Percentiles rank a stretch among this genome's conserved stretches.
phyloP scores from a whole-genome alignment of 139 green algal genomes.

The Coelastrella sp. region DNA sequence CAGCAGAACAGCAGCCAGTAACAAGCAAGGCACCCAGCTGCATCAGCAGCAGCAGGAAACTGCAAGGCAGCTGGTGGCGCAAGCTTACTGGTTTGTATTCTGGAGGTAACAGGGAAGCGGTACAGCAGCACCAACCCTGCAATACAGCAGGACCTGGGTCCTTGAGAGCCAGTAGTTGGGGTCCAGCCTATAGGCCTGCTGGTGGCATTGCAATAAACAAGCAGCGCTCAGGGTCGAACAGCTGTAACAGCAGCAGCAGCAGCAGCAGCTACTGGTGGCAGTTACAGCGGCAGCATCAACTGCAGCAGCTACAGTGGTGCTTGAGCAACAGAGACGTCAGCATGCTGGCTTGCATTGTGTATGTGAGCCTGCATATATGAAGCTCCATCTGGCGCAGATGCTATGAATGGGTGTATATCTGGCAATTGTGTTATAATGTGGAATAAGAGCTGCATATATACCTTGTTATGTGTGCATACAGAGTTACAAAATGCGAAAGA shows the following conservation, averaged over 20 bases:
- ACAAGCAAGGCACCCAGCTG: not conserved
- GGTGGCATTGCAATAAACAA: not conserved
- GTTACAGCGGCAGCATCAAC: not conserved
- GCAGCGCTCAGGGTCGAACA: too few relatives aligned
- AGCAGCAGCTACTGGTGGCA: constrained; percentile 3
- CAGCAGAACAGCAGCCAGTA: not conserved
- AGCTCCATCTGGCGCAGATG: too few relatives aligned
- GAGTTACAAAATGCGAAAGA: too few relatives aligned
- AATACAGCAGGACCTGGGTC: constrained; percentile 23
- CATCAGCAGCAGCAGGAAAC: constrained; percentile 48
- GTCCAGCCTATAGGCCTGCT: not conserved
- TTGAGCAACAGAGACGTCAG: constrained; percentile 23
- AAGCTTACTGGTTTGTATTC: constrained; percentile 2
- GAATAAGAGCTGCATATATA: too few relatives aligned
- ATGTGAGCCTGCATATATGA: too few relatives aligned
- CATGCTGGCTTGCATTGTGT: too few relatives aligned
- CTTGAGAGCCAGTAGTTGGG: constrained; percentile 6
- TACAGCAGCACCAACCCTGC: not conserved
- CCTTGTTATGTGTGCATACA: too few relatives aligned
- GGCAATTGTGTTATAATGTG: too few relatives aligned
- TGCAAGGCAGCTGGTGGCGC: constrained; percentile 20
- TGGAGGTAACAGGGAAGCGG: not conserved
- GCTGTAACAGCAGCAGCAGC: not conserved
- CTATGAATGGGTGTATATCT: too few relatives aligned
- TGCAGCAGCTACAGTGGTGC: constrained; percentile 21